Evolutionary conservation across 177 flowering plant species (phyloP), one percentile per base, ranked within the genome.

Genomic region (Telopea speciosissima): DNA sequence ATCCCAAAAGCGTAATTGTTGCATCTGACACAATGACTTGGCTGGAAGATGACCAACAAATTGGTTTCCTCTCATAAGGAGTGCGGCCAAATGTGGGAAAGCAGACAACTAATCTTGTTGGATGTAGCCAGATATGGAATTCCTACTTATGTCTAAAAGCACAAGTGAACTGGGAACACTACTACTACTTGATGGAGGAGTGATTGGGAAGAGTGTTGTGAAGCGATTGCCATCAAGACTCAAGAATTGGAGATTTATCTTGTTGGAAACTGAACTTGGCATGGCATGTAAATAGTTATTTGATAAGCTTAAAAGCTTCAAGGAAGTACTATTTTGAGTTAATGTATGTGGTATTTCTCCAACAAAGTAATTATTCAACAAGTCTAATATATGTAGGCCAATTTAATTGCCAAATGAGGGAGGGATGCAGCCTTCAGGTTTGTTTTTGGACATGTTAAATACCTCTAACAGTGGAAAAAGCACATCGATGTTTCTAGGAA

Each of bases 231-330:
- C 13, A 21, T 25, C 14, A 24, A 73, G 66, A 3, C 13, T 12
- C 26, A 73, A n/a, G 22, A 19, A 24, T 26, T 17, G 17, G 14
- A 73, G 60, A 24, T 28, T 21, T 1, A 59, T 24, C 61, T 67
- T 24, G 22, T 60, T 67, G 25, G 67, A 25, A 44, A 60, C 60
- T 16, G n/a, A n/a, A n/a, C 23, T 24, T n/a, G 42, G 61, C 5
- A 73, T 16, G 19, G 67, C 70, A 8, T 28, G 36, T 56, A 73
- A 26, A 3, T 12, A 44, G 28, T 73, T 73, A 33, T 62, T 61
- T 67, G 75, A 73, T 10, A 73, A 16, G 19, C n/a, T 59, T 9
- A 73, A n/a, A 24, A 40, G 28, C 13, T 9, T 16, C 65, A 72
- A 24, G 5, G 33, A 23, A 25, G 70, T 56, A 26, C 19, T 24